Conservation (phyloP, 257 asterid species). For the Mentha longifolia region DNA sequence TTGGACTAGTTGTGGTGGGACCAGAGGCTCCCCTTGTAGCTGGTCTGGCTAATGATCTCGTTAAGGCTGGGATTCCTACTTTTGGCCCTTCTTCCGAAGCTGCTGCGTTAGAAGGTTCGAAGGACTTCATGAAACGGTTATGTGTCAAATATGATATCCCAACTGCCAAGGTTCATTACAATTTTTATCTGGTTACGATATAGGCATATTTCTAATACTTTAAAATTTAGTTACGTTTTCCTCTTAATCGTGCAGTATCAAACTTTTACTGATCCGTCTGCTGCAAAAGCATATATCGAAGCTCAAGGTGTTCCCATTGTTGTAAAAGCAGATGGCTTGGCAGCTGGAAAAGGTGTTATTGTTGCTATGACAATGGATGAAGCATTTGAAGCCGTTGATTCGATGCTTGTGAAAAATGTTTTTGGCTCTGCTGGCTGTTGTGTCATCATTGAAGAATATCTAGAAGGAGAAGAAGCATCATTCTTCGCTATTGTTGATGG, state of each 20-base stretch:
- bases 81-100: slow-evolving; percentile 98
- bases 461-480: slow-evolving; percentile 97
- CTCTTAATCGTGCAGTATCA: slow-evolving; percentile 60
- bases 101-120: slow-evolving; percentile 94
- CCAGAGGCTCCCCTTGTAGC: slow-evolving; percentile 98
- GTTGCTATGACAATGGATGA: slow-evolving; percentile 82
- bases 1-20: slow-evolving; percentile 86
- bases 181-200: neutral
- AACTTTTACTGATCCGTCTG: slow-evolving; percentile 65
- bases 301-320: slow-evolving; percentile 88
- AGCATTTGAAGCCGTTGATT: slow-evolving; percentile 86
- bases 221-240: neutral
- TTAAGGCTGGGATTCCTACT: slow-evolving; percentile 80
- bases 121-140: slow-evolving; percentile 74
- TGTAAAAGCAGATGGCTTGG: slow-evolving; percentile 92
- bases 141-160: slow-evolving; percentile 94
- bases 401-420: slow-evolving; percentile 77
- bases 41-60: slow-evolving; percentile 91
- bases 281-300: slow-evolving; percentile 78
- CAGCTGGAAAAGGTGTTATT: slow-evolving; percentile 94
- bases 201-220: neutral
- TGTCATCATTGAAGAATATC: slow-evolving; percentile 77
- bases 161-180: slow-evolving; percentile 73
- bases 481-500: slow-evolving; percentile 95
- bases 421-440: slow-evolving; percentile 87